Base-by-base conservation (phyloP, 176 grass and related monocot species). In the Rhynchospora pubera region DNA sequence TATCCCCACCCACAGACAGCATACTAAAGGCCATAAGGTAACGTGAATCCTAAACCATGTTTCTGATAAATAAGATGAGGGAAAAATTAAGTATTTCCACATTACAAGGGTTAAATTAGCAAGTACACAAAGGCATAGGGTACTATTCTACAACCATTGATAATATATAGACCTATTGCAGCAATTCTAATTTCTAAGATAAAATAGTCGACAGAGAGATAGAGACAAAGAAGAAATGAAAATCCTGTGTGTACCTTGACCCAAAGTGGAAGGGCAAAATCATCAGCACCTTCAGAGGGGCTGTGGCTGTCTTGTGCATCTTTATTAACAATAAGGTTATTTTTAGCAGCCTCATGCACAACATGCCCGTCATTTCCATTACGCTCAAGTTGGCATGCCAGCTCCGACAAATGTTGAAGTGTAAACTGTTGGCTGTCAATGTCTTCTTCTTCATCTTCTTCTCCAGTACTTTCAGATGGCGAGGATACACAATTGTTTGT, bases 251-350 rank as follows among this genome's bases (percentile, higher is more conserved):
- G 34, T 93, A 99, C 96, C 96, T 99, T 99, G 82, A 99, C 91
- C 96, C 93, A 99, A 82, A 99, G 84, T 67, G 93, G 92, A 55
- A 90, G 48, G 70, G 91, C 69, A 83, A 85, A 72, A 94, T 98
- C 84, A 39, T 83, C 86, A 62, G 87, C 89, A 81, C 79, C 64
- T 86, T 51, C 22, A 83, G 84, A 82, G 47, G 14, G 58, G 26
- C 47, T 67, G 51, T 53, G 50, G 76, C n/a, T 26, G 39, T 81
- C 45, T 62, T 92, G 83, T 57, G 55, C 42, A 21, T 21, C 76
- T 83, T 68, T 57, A 87, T 84, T 74, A 63, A 68, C 78, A 74
- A 81, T 86, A 70, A 87, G 62, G 44, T 86, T 87, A 81, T 86
- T 88, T 69, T 80, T 84, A 34, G 24, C 83, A 53, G 66, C 84